A percentile compares a stretch with the other conserved stretches of the same genome.
Conservation (phyloP, 2,329 filamentous ascomycete genomes). For the Beauveria scarabaeidicola region DNA sequence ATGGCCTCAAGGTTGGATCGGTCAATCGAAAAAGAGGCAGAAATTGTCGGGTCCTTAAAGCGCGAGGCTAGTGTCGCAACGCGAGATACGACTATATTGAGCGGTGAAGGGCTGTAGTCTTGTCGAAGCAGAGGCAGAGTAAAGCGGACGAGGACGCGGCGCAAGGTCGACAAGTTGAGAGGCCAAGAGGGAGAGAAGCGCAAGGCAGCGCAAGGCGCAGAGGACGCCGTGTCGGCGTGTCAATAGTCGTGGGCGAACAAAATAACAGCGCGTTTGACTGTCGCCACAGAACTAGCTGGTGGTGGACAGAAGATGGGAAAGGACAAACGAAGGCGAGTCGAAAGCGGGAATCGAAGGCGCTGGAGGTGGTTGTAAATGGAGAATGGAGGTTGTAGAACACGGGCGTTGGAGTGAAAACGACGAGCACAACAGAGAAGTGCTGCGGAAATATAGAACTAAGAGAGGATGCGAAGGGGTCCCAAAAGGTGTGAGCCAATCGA, state of each 20-base stretch:
- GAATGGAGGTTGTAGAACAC: background rate
- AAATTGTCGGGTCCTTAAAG: background rate
- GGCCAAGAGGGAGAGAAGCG: background rate
- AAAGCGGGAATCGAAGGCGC: background rate
- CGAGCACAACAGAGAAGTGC: background rate
- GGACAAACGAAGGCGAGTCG: background rate
- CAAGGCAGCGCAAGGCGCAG: conserved; percentile 15
- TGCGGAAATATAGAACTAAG: background rate
- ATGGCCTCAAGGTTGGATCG: background rate
- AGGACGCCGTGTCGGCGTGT: conserved; percentile 17
- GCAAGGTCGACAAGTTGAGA: background rate
- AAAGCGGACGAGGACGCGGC: background rate
- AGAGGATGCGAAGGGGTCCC: background rate
- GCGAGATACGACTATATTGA: too few species aligned
- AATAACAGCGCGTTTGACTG: conserved; percentile 15
- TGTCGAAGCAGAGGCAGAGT: background rate
- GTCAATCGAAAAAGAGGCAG: background rate
- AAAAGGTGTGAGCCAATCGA: background rate
- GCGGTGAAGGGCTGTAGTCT: background rate
- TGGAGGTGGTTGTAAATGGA: background rate
- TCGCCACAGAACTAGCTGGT: conserved; percentile 13
- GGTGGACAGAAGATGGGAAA: conserved; percentile 3
- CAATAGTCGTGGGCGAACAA: conserved; percentile 15
- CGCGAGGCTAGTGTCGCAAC: background rate
- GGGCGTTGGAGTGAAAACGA: background rate